Conservation (phyloP, 2,329 filamentous ascomycete species). For the Talaromyces sp. region DNA sequence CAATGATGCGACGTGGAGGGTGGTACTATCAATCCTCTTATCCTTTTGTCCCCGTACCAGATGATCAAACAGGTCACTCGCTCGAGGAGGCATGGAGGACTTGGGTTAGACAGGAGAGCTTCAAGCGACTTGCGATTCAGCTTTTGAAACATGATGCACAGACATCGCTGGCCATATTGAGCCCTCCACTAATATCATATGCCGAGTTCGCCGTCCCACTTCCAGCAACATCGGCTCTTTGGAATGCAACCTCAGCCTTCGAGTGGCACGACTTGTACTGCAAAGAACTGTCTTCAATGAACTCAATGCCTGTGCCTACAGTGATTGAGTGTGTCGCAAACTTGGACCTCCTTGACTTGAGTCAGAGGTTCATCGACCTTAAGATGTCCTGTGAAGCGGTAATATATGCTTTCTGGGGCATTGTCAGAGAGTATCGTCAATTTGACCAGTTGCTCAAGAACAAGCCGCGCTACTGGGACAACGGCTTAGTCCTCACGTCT, state of each 20-base stretch:
- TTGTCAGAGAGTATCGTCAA: constrained; percentile 32
- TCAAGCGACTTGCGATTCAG: constrained; percentile 24
- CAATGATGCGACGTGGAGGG: constrained; percentile 36
- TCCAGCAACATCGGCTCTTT: background rate
- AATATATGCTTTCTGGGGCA: constrained; percentile 31
- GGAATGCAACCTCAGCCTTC: background rate
- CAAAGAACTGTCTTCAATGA: background rate
- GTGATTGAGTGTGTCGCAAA: constrained; percentile 9
- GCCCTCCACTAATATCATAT: constrained; percentile 4
- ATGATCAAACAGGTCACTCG: constrained; percentile 6
- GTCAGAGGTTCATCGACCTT: background rate
- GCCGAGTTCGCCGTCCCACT: constrained; percentile 3
- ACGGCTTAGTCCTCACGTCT: constrained; percentile 25
- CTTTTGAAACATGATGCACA: constrained; percentile 8
- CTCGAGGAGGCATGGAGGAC: constrained; percentile 26
- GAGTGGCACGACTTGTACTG: constrained; percentile 5
- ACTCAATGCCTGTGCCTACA: background rate
- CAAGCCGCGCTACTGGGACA: constrained; percentile 26
- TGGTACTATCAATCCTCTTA: constrained; percentile 29
- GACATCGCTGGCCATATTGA: background rate
- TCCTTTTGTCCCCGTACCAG: background rate
- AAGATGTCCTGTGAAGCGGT: constrained; percentile 27
- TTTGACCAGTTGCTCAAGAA: constrained; percentile 25
- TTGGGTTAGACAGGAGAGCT: constrained; percentile 31
- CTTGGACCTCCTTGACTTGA: constrained; percentile 3